Percentiles rank a stretch among this genome's conserved stretches.
These are phyloP conservation scores for Plectosphaerella sp. DNA, from an alignment of 2,329 filamentous ascomycete species.

Conservation along the genomic window DNA sequence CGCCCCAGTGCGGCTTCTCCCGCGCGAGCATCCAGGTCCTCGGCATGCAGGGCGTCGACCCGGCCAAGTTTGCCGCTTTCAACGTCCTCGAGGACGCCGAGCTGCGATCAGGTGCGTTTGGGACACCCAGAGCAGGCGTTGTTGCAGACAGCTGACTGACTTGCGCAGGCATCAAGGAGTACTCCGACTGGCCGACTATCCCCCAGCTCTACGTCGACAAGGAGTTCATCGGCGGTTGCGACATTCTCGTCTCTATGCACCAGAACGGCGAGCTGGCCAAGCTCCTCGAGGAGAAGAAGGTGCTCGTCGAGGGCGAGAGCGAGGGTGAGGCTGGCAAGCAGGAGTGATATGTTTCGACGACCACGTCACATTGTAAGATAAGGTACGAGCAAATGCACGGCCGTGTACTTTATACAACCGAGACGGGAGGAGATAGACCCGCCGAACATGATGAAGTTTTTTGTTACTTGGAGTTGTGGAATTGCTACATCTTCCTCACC, in stretches of 20 bases:
- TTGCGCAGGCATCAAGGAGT: constrained; percentile 88
- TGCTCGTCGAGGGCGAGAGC: constrained; percentile 56
- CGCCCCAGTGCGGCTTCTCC: constrained; percentile 94
- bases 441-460: neutral
- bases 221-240: constrained; percentile 96
- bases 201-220: constrained; percentile 93
- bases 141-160: constrained; percentile 4
- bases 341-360: constrained; percentile 14
- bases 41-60: constrained; percentile 90
- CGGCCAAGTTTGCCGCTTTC: constrained; percentile 93
- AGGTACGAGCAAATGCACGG: constrained; percentile 7
- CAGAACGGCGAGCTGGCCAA: constrained; percentile 91
- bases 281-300: constrained; percentile 84
- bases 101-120: constrained; percentile 66
- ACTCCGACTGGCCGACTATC: constrained; percentile 98
- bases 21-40: constrained; percentile 92
- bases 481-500: constrained; percentile 12
- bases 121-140: neutral
- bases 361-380: neutral
- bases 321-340: constrained; percentile 29
- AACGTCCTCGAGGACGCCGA: constrained; percentile 93
- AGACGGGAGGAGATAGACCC: constrained; percentile 5
- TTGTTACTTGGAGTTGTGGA: too few species aligned
- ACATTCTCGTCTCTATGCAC: constrained; percentile 96
- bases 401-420: constrained; percentile 6